Conservation (phyloP, 768 basidiomycete species). For the Coprinopsis sp. region DNA sequence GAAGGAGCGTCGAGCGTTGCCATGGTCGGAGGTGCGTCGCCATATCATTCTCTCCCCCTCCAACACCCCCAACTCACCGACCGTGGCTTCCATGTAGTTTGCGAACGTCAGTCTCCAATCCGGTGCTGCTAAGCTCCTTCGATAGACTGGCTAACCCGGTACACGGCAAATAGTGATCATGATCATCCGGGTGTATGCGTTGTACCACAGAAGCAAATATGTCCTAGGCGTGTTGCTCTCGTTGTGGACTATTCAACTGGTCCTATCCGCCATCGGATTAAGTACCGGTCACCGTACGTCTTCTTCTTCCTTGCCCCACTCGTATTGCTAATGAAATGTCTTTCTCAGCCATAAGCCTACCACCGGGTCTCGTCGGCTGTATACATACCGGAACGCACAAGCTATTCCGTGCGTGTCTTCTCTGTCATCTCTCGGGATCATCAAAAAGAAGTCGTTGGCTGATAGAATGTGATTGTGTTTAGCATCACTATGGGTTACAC, state of each 20-base stretch:
- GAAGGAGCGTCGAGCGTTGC: slow-evolving; percentile 24
- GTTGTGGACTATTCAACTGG: slow-evolving; percentile 22
- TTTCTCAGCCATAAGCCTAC: slow-evolving; percentile 19
- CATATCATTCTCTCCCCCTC: not conserved
- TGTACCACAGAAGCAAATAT: slow-evolving; percentile 18
- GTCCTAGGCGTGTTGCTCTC: slow-evolving; percentile 18
- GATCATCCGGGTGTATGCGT: slow-evolving; percentile 28
- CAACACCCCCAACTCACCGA: not conserved
- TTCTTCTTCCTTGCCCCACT: no score
- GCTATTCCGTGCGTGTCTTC: slow-evolving; percentile 19
- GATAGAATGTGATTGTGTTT: no score
- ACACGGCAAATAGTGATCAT: slow-evolving; percentile 21
- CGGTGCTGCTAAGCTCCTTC: no score
- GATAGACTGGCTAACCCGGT: not conserved
- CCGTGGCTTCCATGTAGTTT: slow-evolving; percentile 11
- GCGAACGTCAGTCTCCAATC: slow-evolving; percentile 17
- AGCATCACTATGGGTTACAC: slow-evolving; percentile 23
- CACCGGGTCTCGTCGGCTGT: slow-evolving; percentile 22
- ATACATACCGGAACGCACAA: slow-evolving; percentile 19
- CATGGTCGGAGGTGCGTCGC: slow-evolving; percentile 15
- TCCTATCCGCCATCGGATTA: slow-evolving; percentile 20
- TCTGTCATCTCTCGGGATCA: no score
- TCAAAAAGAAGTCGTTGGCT: no score
- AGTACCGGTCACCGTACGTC: slow-evolving; percentile 22
- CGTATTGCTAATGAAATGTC: not conserved